These are phyloP conservation scores for Podila epicladia DNA, from an alignment of 192 early-diverging fungal species.

Conservation along the genomic window DNA sequence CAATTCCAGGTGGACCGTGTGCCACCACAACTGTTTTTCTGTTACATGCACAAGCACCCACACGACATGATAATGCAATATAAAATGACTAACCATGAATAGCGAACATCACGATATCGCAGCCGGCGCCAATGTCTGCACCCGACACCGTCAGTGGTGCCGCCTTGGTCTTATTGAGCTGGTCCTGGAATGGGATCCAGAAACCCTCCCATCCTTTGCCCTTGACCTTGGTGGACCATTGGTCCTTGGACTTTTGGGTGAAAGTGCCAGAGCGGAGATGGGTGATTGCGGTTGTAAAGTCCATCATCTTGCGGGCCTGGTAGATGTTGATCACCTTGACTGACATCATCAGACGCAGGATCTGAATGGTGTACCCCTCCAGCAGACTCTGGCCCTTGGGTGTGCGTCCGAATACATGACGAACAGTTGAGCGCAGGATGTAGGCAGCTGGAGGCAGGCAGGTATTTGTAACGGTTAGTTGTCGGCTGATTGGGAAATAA, in stretches of 20 bases:
- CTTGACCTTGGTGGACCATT: constrained; percentile 43
- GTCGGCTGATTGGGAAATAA: background rate
- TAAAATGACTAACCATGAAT: constrained; percentile 30
- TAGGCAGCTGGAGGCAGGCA: constrained; percentile 6
- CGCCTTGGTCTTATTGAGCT: constrained; percentile 16
- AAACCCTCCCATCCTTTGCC: constrained; percentile 37
- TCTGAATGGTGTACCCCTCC: constrained; percentile 8
- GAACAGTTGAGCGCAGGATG: constrained; percentile 25
- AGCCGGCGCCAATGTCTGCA: constrained; percentile 30
- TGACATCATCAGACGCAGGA: constrained; percentile 26
- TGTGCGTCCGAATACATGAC: constrained; percentile 26
- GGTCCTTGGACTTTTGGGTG: constrained; percentile 22
- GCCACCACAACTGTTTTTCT: no score
- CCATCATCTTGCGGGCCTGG: constrained; percentile 28
- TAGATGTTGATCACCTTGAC: constrained; percentile 13
- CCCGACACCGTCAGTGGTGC: constrained; percentile 1
- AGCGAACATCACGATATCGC: constrained; percentile 45
- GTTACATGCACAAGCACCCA: background rate
- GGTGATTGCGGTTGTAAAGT: background rate
- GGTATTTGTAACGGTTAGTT: background rate
- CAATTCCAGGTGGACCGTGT: no score
- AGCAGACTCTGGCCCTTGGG: constrained; percentile 36
- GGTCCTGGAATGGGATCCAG: constrained; percentile 48
- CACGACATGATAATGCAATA: background rate
- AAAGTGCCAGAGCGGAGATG: constrained; percentile 29